These are phyloP conservation scores for Taphrina flavorubra DNA, from an alignment of 1,139 yeast genomes.

Conservation along the genomic window DNA sequence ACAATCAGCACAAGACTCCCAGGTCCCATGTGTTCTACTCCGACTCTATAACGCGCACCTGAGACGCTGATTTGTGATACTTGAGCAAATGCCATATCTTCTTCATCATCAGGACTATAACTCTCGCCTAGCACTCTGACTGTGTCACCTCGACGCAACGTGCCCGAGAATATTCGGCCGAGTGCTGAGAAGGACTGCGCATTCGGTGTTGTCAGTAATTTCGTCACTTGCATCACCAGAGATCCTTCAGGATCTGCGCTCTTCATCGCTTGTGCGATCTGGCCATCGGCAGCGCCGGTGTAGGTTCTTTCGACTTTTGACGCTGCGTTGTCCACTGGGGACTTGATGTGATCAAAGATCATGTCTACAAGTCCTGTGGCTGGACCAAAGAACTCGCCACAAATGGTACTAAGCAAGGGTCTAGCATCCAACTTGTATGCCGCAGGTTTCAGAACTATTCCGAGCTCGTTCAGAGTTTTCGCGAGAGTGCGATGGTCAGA, in stretches of 20 bases:
- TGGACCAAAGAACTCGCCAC: constrained; percentile 61
- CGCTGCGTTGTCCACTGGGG: constrained; percentile 55
- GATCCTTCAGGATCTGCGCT: constrained; percentile 51
- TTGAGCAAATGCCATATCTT: constrained; percentile 55
- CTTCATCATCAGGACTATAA: constrained; percentile 61
- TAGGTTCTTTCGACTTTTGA: constrained; percentile 48
- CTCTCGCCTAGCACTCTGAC: constrained; percentile 67
- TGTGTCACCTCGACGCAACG: constrained; percentile 57
- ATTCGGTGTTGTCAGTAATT: constrained; percentile 62
- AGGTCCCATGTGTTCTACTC: constrained; percentile 61
- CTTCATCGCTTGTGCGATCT: constrained; percentile 22
- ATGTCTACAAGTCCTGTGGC: constrained; percentile 64
- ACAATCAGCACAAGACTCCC: constrained; percentile 73
- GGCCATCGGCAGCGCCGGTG: constrained; percentile 45
- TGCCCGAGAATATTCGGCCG: constrained; percentile 69
- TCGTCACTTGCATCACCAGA: constrained; percentile 65
- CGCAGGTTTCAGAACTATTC: constrained; percentile 49
- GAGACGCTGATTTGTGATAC: constrained; percentile 64
- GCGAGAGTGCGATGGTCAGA: constrained; percentile 58
- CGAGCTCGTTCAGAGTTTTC: constrained; percentile 55
- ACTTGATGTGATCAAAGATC: constrained; percentile 53
- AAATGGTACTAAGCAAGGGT: constrained; percentile 62
- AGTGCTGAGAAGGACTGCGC: constrained; percentile 59
- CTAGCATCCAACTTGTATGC: constrained; percentile 60
- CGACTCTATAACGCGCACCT: constrained; percentile 72